phyloP scores from a whole-genome alignment of 768 basidiomycete genomes.

The Kwoniella bestiolae region DNA sequence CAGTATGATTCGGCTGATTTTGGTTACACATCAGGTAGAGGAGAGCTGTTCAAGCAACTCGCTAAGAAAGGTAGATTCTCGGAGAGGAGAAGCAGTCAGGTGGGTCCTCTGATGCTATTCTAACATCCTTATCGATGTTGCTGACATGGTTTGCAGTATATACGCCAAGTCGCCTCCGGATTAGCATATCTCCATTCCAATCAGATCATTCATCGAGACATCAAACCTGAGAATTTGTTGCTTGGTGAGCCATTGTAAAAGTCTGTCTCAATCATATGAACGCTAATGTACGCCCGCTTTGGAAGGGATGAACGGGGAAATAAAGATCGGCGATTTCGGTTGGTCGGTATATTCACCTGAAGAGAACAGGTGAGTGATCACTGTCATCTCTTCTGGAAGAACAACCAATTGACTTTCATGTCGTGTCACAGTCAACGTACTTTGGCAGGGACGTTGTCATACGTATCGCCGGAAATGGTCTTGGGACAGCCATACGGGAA shows the following conservation, averaged over 20 bases:
- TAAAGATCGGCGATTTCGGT: constrained; percentile 98
- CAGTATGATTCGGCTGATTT: neutral
- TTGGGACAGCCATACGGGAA: constrained; percentile 86
- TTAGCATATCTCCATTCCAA: constrained; percentile 87
- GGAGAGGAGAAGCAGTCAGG: constrained; percentile 76
- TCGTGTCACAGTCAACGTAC: constrained; percentile 67
- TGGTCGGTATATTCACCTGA: constrained; percentile 67
- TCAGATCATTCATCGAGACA: constrained; percentile 97
- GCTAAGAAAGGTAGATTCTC: constrained; percentile 82
- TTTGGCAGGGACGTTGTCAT: constrained; percentile 92
- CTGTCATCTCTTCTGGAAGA: neutral
- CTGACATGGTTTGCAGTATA: constrained; percentile 66
- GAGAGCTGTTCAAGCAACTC: constrained; percentile 94
- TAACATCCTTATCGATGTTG: neutral
- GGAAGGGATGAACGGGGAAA: constrained; percentile 76
- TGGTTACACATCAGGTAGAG: constrained; percentile 57
- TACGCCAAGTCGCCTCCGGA: constrained; percentile 97
- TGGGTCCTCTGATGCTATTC: constrained; percentile 38
- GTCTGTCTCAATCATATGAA: no score
- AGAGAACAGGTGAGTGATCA: constrained; percentile 42
- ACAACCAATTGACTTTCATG: neutral
- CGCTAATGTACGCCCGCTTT: no score
- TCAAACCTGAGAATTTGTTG: constrained; percentile 96
- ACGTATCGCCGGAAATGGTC: constrained; percentile 98
- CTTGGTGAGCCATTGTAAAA: constrained; percentile 69